Conservation (phyloP, 495 filamentous ascomycete genomes). For the Xylaria grammica region DNA sequence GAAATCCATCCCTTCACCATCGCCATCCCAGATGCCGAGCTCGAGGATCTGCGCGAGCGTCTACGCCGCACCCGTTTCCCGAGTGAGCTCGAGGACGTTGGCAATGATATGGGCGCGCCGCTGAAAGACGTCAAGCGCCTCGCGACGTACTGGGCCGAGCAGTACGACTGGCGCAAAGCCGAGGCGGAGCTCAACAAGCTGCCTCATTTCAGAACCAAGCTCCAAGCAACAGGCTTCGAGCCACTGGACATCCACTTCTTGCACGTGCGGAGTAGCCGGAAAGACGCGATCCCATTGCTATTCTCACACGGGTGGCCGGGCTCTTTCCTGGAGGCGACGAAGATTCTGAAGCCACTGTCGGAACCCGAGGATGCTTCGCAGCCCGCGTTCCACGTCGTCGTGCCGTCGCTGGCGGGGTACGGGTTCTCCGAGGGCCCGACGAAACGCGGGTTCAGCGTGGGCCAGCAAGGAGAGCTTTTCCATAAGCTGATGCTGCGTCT, state of each 20-base stretch:
- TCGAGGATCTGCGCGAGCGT: constrained; percentile 28
- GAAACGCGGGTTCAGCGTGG: constrained; percentile 56
- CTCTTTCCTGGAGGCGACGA: constrained; percentile 65
- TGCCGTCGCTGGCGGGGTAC: constrained; percentile 66
- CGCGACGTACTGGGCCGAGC: constrained; percentile 23
- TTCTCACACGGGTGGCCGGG: constrained; percentile 69
- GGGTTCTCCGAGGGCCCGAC: constrained; percentile 60
- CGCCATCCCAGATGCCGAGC: constrained; percentile 27
- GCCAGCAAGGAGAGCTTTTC: constrained; percentile 60
- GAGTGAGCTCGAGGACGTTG: constrained; percentile 27
- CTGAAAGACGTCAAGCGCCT: constrained; percentile 30
- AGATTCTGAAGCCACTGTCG: constrained; percentile 59
- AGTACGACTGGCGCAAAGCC: constrained; percentile 33
- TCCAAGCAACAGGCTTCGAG: constrained; percentile 44
- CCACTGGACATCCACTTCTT: constrained; percentile 53
- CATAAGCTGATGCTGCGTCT: constrained; percentile 67
- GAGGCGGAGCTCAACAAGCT: constrained; percentile 55
- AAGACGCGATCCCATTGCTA: constrained; percentile 57
- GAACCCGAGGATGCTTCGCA: constrained; percentile 33
- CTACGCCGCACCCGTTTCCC: constrained; percentile 34
- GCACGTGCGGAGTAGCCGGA: constrained; percentile 50
- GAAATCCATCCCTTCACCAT: constrained; percentile 32
- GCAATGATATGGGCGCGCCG: constrained; percentile 27
- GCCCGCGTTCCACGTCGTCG: constrained; percentile 65
- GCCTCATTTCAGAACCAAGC: constrained; percentile 55